These are phyloP conservation scores for Solanum appendiculatum DNA, from an alignment of 257 asterid genomes.

Conservation along the genomic window DNA sequence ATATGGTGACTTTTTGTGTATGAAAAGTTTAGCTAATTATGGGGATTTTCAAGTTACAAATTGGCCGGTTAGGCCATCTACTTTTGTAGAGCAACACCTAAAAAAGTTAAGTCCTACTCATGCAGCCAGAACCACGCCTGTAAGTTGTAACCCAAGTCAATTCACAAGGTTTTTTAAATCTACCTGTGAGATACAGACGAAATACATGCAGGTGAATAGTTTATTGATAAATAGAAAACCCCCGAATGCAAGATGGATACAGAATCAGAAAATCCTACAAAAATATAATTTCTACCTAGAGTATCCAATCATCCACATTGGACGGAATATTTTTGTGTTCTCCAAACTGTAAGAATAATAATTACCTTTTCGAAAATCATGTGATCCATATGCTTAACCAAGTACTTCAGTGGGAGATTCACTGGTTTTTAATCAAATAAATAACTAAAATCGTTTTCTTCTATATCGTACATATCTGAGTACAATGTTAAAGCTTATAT, in stretches of 20 bases:
- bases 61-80: neutral
- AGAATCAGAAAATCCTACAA: neutral
- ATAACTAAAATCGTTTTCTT: neutral
- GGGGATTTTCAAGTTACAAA: neutral
- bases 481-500: neutral
- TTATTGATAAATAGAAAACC: neutral
- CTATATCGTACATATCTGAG: neutral
- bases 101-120: neutral
- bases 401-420: neutral
- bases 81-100: neutral
- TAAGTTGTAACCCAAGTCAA: neutral
- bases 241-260: neutral
- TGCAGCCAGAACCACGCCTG: neutral
- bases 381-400: neutral
- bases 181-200: neutral
- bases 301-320: neutral
- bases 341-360: neutral
- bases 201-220: neutral
- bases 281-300: neutral
- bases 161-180: neutral
- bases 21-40: neutral
- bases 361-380: neutral
- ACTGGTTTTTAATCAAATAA: neutral
- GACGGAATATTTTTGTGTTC: neutral
- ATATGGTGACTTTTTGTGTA: neutral